Evolutionary conservation across 352 stramenopile genomes (phyloP), one percentile per base, ranked within the genome.

Genomic region (Globisporangium emineosum): DNA sequence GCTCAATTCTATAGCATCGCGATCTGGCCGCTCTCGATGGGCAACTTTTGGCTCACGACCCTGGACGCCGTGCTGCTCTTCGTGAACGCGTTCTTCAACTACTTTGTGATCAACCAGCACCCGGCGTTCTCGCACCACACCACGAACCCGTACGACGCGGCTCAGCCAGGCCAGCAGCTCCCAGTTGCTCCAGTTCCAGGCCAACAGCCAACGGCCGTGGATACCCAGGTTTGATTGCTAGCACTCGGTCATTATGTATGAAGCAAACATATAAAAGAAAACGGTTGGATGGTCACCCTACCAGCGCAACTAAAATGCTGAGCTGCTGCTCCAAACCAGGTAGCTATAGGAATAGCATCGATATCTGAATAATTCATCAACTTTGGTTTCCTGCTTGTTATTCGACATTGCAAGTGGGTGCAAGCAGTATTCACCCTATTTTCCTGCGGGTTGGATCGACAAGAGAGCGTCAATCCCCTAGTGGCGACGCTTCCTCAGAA

Each of bases 41-140:
- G 87, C 70, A 91, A 90, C 62, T 96, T 94, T 64, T 96, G 87
- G 87, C 72, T 96, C 49, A 96, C 87, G 60, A 94, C 94, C 67
- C 64, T 96, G 27, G 83, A 96, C 72, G 87, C 87, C n/a, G 76
- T 89, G 64, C 70, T 96, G 67, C 74, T 96, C 37, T 96, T 96
- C 67, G 64, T 92, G 60, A 96, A 96, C 64, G 87, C 87, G 17
- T 94, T 96, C 67, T 96, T 96, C 81, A 96, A 96, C 78, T 96
- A 93, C 75, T 96, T 86, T 68, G 87, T 96, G 63, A 91, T 96
- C 69, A 94, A 81, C 35, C 82, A 94, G 72, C 78, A 87, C 72
- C 78, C 76, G 37, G 76, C 76, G 23, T 87, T 87, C 65, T 87
- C 78, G 25, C 73, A 80, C 23, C 65, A 85, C 66, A 52, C 45